Evolutionary conservation across 768 basidiomycete genomes (phyloP).

Genomic region (Tylopilus felleus): DNA sequence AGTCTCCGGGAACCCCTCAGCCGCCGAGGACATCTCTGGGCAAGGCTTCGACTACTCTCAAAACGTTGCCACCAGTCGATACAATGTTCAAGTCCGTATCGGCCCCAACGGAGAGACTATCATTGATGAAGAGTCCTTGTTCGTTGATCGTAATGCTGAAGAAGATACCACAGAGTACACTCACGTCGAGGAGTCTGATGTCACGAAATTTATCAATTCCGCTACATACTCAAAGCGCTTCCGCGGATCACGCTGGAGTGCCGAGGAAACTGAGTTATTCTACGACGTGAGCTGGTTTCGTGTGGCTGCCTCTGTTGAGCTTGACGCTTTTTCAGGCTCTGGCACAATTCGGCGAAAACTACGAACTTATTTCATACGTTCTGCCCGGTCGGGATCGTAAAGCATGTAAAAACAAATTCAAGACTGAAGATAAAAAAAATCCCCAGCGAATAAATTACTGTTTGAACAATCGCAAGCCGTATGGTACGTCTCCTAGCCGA

Average conservation of each 20-base stretch:
- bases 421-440: constrained; percentile 82
- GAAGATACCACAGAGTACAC: constrained; percentile 69
- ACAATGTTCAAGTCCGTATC: constrained; percentile 82
- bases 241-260: constrained; percentile 83
- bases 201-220: constrained; percentile 83
- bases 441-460: constrained; percentile 70
- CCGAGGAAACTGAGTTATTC: constrained; percentile 87
- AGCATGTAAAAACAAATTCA: constrained; percentile 92
- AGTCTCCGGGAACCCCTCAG: constrained; percentile 11
- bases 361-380: constrained; percentile 85
- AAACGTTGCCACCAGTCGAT: constrained; percentile 62
- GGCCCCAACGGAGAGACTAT: constrained; percentile 86
- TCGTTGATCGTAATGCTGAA: constrained; percentile 69
- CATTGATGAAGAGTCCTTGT: constrained; percentile 80
- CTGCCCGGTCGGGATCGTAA: constrained; percentile 83
- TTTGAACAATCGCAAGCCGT: constrained; percentile 71
- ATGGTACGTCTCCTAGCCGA: constrained; percentile 47
- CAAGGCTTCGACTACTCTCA: constrained; percentile 71
- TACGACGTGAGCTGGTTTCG: constrained; percentile 58
- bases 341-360: constrained; percentile 87
- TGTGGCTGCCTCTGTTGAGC: neutral
- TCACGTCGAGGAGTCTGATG: constrained; percentile 79
- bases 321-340: constrained; percentile 57
- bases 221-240: constrained; percentile 76
- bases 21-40: constrained; percentile 43